Conservation (phyloP, 2,329 filamentous ascomycete species). For the Dactylellina sp. region DNA sequence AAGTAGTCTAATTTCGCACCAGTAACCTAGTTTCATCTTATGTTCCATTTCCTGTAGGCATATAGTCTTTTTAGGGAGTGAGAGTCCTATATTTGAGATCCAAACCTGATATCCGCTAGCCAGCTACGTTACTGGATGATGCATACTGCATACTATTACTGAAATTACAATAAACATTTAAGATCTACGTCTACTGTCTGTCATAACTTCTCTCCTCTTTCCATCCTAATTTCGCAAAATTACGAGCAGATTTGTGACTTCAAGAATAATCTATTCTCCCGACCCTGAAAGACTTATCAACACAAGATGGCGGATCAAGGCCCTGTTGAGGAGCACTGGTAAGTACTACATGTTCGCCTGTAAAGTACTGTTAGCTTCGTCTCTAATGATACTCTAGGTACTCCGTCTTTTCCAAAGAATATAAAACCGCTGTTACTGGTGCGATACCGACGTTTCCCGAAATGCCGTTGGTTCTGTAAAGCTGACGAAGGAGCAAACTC, state of each 20-base stretch:
- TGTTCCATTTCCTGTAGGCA: background rate
- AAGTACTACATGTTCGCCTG: conserved; percentile 15
- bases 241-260: background rate
- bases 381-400: conserved; percentile 24
- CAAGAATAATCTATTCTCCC: no score
- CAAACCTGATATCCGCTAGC: background rate
- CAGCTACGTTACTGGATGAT: background rate
- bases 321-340: conserved; percentile 48
- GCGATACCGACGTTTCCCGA: no score
- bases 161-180: background rate
- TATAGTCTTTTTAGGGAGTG: no score
- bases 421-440: conserved; percentile 44
- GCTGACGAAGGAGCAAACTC: background rate
- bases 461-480: background rate
- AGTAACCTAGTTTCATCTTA: background rate
- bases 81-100: no score
- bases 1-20: no score
- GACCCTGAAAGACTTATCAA: no score
- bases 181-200: background rate
- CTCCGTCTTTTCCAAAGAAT: conserved; percentile 49
- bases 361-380: background rate
- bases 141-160: conserved; percentile 12
- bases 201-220: background rate
- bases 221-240: background rate
- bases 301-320: conserved; percentile 35